Base-by-base conservation (phyloP, 257 asterid genomes). In the Coffea canephora region DNA sequence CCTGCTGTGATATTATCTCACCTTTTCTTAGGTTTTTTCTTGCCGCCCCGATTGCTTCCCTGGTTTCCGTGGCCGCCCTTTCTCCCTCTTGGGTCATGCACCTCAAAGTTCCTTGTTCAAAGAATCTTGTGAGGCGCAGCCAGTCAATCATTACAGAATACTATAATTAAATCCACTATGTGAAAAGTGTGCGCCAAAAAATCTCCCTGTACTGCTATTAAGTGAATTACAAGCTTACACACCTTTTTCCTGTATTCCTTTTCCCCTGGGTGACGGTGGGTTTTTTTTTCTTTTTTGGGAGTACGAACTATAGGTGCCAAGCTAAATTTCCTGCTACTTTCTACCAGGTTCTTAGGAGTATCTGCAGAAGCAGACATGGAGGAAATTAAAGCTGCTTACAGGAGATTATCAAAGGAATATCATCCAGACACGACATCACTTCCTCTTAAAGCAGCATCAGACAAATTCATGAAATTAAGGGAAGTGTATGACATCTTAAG, bases 381-480 rank as follows among this genome's bases (percentile, higher is more conserved):
- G 77, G 97, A 94, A 77, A 93, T 94, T 67, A 94, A 93, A 88
- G 87, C 93, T 7, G 98, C 97, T 68, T 93, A 94, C 85, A 67
- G 97, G 73, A 91, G 91, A 78, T 75, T 93, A 70, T 90, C 96
- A 3, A 91, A 94, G 91, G 98, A 94, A 73, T 94, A 91, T 70
- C 98, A 94, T 84, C 96, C 97, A n/a, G 98, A 92, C 91, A 91
- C 97, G 27, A 94, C 98, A 50, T 83, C 87, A n/a, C 97, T 94
- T 79, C 98, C 97, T n/a, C 83, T 93, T 48, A 88, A 89, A 86
- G 85, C 88, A 39, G 98, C 98, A 77, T 93, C 97, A 13, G 93
- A 93, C 45, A 90, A 89, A 77, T 95, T 95, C 90, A 89, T 91
- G 98, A 81, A 86, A 81, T 74, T 91, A 49, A 88, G 88, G 84